Evolutionary conservation across 176 grass and related monocot species (phyloP).

Genomic region (Oryza nivara): DNA sequence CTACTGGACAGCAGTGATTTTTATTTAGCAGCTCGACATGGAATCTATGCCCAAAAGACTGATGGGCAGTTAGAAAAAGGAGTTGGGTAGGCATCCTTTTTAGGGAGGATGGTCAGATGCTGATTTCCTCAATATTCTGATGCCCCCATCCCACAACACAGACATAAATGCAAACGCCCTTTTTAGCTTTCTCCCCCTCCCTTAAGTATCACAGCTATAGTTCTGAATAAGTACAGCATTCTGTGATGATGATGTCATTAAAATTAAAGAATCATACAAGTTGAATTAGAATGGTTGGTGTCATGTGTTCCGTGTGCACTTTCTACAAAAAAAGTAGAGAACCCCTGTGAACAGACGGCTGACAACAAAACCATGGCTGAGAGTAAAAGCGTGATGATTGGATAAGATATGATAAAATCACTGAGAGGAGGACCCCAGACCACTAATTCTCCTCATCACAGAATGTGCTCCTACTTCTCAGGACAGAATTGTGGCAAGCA

Average conservation of each 20-base stretch:
- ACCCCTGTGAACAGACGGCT: conserved; percentile 3
- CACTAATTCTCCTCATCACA: neutral
- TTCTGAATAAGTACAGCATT: conserved; percentile 22
- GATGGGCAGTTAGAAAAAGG: conserved; percentile 27
- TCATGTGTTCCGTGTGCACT: neutral
- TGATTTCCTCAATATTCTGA: conserved; percentile 46
- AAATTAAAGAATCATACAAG: conserved; percentile 7
- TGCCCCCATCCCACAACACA: neutral
- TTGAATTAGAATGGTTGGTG: neutral
- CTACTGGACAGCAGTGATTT: neutral
- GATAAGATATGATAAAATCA: conserved; percentile 19
- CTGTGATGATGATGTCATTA: conserved; percentile 20
- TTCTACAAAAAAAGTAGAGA: neutral
- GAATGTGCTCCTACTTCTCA: conserved; percentile 6
- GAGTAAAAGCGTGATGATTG: conserved; percentile 21
- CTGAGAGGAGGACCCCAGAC: neutral
- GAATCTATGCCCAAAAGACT: conserved; percentile 36
- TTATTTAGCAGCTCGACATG: neutral
- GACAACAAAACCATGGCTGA: conserved; percentile 1
- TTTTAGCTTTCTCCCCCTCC: neutral
- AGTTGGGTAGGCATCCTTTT: conserved; percentile 30
- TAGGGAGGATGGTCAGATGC: conserved; percentile 24
- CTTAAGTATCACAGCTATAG: neutral
- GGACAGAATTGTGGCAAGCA: conserved; percentile 9
- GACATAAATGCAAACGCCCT: neutral